A percentile compares a stretch with the other conserved stretches of the same genome.
Evolutionary conservation across 306 rosid species (phyloP).

Genomic region (Trichosanthes truncata): DNA sequence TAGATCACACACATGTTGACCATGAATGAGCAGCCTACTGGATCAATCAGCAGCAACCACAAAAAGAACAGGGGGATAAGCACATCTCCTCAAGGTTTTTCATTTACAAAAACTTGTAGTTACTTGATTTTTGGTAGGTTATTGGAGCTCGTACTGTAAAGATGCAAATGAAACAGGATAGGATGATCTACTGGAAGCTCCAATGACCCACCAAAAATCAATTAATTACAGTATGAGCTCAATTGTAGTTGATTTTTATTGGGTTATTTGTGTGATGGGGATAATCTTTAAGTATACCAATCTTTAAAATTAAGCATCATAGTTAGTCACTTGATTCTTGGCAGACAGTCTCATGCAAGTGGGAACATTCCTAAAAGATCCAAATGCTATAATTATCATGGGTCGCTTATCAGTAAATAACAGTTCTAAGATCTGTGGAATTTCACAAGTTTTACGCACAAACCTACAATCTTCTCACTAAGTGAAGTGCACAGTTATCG

Average conservation of each 20-base stretch:
- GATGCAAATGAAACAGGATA: neutral
- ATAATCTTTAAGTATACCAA: neutral
- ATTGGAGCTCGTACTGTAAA: neutral
- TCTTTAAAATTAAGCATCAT: neutral
- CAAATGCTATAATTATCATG: neutral
- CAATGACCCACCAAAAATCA: neutral
- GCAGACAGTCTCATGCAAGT: neutral
- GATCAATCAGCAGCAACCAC: neutral
- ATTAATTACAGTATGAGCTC: neutral
- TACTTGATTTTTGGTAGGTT: neutral
- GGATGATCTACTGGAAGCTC: neutral
- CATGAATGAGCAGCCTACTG: neutral
- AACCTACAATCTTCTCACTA: neutral
- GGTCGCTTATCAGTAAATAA: neutral
- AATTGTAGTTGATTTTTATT: neutral
- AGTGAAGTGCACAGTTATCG: neutral
- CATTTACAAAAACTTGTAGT: neutral
- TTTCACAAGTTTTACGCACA: neutral
- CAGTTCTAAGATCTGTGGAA: neutral
- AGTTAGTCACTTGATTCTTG: neutral
- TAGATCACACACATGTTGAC: neutral
- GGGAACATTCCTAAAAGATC: neutral
- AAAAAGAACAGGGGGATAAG: neutral
- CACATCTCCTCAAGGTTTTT: neutral
- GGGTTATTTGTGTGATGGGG: neutral